Evolutionary conservation across 1,284 basidiomycete genomes (phyloP), one percentile per base, ranked within the genome.

Genomic region (Pisolithus thermaeus): DNA sequence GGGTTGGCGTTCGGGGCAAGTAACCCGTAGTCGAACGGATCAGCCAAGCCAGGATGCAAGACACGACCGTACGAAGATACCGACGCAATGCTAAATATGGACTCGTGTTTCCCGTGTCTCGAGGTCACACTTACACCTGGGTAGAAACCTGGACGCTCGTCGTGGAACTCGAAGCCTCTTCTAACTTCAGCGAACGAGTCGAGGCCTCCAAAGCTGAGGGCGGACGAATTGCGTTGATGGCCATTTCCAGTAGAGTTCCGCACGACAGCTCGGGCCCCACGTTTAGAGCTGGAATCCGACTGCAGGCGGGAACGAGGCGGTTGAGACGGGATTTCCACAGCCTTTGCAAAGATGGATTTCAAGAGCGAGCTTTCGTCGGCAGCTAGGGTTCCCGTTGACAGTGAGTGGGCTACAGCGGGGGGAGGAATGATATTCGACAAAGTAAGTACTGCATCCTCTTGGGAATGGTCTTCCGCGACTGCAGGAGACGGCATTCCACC

Each of bases 51-150:
- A 14, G 74, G 68, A 50, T 85, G 77, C 55, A 89, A 72, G 27
- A 87, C 79, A 2, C 74, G 75, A 2, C 90, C 89, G 51, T 89
- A 88, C 0, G 87, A 91, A 0, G 89, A 92, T 23, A 92, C 80
- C 0, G 89, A 92, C 0, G 87, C 82, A 46, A 92, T 83, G 61
- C 87, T 92, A 65, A 85, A 77, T 7, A 81, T 58, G 0, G 90
- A 91, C 42, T 86, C 81, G 9, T 78, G 76, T 44, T 70, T 72
- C 28, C 70, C 66, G 49, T 81, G 77, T 36, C 68, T 70, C 14
- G 68, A 62, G 8, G 60, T 59, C 16, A 72, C 64, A 2, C 63
- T 66, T 20, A 72, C 63, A 9, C 79, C 76, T 2, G 84, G 83
- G 60, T 87, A 88, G 63, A 87, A 88, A 2, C 76, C 68, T 5